Conservation (phyloP, 2,329 filamentous ascomycete genomes). For the Cladosporium sp. region DNA sequence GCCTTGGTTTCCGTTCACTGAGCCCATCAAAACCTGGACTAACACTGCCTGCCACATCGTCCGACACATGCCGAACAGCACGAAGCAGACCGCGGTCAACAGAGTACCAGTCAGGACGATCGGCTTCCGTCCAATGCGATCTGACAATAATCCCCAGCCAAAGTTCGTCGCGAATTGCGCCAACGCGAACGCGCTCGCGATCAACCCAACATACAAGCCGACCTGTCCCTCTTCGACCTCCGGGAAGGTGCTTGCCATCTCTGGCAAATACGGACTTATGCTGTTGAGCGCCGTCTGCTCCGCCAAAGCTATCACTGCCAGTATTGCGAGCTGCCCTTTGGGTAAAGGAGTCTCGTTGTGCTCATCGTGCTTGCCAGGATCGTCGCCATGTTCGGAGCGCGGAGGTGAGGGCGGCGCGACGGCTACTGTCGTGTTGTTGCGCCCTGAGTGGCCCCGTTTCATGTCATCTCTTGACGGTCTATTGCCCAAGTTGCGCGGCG, state of each 20-base stretch:
- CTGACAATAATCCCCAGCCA: constrained; percentile 82
- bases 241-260: constrained; percentile 86
- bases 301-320: constrained; percentile 84
- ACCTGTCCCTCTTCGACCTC: constrained; percentile 70
- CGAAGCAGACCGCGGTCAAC: constrained; percentile 78
- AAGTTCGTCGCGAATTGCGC: constrained; percentile 93
- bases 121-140: constrained; percentile 76
- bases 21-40: constrained; percentile 86
- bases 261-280: constrained; percentile 89
- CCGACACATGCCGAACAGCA: constrained; percentile 82
- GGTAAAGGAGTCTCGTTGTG: constrained; percentile 71
- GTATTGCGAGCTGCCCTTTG: constrained; percentile 74
- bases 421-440: constrained; percentile 7
- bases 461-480: constrained; percentile 40
- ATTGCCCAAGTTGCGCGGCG: constrained; percentile 65
- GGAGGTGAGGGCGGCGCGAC: constrained; percentile 20
- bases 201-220: constrained; percentile 84
- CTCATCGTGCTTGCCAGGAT: constrained; percentile 26
- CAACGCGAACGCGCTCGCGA: constrained; percentile 87
- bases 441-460: constrained; percentile 19
- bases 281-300: constrained; percentile 98
- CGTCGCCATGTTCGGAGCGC: constrained; percentile 21
- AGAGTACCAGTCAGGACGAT: constrained; percentile 79
- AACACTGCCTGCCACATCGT: constrained; percentile 80
- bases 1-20: constrained; percentile 92